Evolutionary conservation across 2,329 filamentous ascomycete species (phyloP).

Genomic region (Stagonosporopsis tanaceti): DNA sequence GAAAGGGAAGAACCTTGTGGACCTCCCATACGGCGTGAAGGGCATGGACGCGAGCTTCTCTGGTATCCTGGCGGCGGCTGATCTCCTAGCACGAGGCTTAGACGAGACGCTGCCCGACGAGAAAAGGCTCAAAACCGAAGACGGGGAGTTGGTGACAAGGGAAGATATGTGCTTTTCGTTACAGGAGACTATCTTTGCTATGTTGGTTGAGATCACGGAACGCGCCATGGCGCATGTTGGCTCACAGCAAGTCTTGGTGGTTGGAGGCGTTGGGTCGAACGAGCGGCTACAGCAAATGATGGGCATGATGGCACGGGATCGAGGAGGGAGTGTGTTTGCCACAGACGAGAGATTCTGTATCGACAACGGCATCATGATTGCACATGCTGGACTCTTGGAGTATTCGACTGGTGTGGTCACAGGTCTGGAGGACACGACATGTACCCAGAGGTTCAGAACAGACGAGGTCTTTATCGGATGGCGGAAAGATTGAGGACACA

Average conservation of each 20-base stretch:
- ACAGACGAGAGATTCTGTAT: conserved; percentile 98
- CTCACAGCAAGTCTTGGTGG: conserved; percentile 87
- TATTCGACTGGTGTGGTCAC: conserved; percentile 83
- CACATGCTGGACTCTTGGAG: conserved; percentile 88
- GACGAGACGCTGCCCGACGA: conserved; percentile 49
- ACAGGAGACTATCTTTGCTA: conserved; percentile 94
- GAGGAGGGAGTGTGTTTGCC: conserved; percentile 89
- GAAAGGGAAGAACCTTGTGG: conserved; percentile 74
- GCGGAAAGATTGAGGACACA: conserved; percentile 53
- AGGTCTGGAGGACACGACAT: conserved; percentile 79
- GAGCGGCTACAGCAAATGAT: conserved; percentile 97
- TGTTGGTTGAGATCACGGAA: conserved; percentile 98
- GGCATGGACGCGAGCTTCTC: conserved; percentile 99
- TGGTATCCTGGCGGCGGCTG: conserved; percentile 85
- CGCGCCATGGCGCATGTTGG: conserved; percentile 98
- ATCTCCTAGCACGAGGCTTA: conserved; percentile 77
- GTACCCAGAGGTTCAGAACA: conserved; percentile 60
- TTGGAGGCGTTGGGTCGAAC: conserved; percentile 95
- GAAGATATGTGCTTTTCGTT: conserved; percentile 92
- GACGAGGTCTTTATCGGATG: conserved; percentile 61
- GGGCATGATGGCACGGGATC: conserved; percentile 89
- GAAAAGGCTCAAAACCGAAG: conserved; percentile 52
- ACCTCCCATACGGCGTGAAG: conserved; percentile 95
- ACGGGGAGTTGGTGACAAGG: conserved; percentile 70
- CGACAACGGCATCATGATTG: conserved; percentile 99